Percentiles rank a stretch among this genome's conserved stretches.
Evolutionary conservation across 164 flowering plant genomes (phyloP).

Genomic region (Kingdonia uniflora): DNA sequence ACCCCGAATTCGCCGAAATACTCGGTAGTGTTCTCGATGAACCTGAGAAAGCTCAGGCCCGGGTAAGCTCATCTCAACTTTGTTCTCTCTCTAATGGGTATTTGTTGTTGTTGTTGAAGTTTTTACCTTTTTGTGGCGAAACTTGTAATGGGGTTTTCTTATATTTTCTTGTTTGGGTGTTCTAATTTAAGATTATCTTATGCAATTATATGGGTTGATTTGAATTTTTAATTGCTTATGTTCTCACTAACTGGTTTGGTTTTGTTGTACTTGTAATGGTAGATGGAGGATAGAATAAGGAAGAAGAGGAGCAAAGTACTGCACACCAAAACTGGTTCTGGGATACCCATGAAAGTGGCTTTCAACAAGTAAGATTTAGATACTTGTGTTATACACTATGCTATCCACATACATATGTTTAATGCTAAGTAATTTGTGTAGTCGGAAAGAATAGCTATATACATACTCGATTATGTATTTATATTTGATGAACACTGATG

Average conservation of each 20-base stretch:
- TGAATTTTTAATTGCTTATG: too few species aligned
- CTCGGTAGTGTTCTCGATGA: slow-evolving; percentile 57
- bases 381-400: too few species aligned
- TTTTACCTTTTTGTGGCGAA: background rate
- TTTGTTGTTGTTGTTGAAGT: background rate
- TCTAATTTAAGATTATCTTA: background rate
- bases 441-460: too few species aligned
- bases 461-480: too few species aligned
- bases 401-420: too few species aligned
- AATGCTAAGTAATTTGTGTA: too few species aligned
- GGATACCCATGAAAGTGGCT: slow-evolving; percentile 54
- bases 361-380: slow-evolving; percentile 60
- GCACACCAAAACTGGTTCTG: slow-evolving; percentile 79
- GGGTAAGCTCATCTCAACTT: slow-evolving; percentile 22
- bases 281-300: slow-evolving; percentile 89
- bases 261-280: too few species aligned
- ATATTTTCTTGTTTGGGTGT: background rate
- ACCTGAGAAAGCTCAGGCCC: slow-evolving; percentile 56
- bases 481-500: too few species aligned
- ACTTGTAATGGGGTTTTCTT: slow-evolving; percentile 1
- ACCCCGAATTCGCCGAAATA: slow-evolving; percentile 85
- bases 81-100: background rate
- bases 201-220: background rate
- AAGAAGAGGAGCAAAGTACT: slow-evolving; percentile 68
- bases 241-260: too few species aligned